These are phyloP conservation scores for Fraxinus latifolia DNA, from an alignment of 305 asterid species.

Conservation along the genomic window DNA sequence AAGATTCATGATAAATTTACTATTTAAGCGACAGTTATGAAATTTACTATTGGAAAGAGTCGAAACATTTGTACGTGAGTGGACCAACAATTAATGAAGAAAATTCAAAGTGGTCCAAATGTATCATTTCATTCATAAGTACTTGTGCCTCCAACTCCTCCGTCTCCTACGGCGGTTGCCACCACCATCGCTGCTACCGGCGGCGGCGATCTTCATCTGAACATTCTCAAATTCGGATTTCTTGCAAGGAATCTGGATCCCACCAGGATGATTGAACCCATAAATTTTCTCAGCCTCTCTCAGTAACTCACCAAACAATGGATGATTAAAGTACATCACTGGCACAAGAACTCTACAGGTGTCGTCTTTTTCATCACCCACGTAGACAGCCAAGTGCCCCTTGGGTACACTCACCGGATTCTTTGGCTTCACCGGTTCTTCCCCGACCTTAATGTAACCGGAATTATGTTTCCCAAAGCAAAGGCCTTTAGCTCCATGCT, in stretches of 20 bases:
- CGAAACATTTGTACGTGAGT: not conserved
- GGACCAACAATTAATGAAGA: not conserved
- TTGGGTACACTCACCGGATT: conserved; percentile 31
- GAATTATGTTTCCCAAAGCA: not conserved
- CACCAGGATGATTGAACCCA: conserved; percentile 58
- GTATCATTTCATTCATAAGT: not conserved
- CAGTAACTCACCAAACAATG: conserved; percentile 50
- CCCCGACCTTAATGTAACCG: conserved; percentile 27
- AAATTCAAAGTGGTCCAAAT: not conserved
- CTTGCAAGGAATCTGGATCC: conserved; percentile 72
- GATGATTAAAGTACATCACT: conserved; percentile 62
- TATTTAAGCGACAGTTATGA: not conserved
- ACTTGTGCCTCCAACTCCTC: conserved; percentile 22
- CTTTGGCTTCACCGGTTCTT: conserved; percentile 9
- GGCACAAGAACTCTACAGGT: conserved; percentile 61
- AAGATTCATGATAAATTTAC: not conserved
- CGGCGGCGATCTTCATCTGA: conserved; percentile 55
- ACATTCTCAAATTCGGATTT: conserved; percentile 52
- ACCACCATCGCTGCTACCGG: conserved; percentile 13
- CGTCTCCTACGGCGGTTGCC: conserved; percentile 22
- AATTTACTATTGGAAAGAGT: not conserved
- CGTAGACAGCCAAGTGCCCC: conserved; percentile 68
- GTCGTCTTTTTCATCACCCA: conserved; percentile 45
- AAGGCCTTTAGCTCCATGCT: conserved; percentile 20
- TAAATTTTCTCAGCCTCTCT: conserved; percentile 50